A percentile compares a stretch with the other conserved stretches of the same genome.
phyloP scores from a whole-genome alignment of 2,329 filamentous ascomycete species.

The Arthrobotrys entomopaga region DNA sequence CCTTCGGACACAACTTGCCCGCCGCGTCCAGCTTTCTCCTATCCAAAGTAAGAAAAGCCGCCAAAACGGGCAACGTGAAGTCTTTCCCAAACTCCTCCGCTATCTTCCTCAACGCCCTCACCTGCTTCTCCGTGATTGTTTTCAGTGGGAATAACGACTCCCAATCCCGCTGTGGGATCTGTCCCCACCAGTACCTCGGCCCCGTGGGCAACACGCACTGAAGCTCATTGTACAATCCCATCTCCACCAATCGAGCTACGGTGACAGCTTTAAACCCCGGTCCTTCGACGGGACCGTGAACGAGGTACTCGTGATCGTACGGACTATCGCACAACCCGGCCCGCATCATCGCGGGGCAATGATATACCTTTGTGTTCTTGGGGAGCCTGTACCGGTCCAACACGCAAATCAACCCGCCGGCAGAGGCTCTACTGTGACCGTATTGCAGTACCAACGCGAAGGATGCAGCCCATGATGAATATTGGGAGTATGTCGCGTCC shows the following conservation, averaged over 20 bases:
- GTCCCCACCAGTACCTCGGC: constrained; percentile 45
- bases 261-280: constrained; percentile 47
- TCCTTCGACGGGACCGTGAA: constrained; percentile 46
- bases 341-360: constrained; percentile 42
- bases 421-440: constrained; percentile 22
- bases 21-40: constrained; percentile 38
- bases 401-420: constrained; percentile 41
- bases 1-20: constrained; percentile 34
- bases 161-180: constrained; percentile 33
- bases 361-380: constrained; percentile 47
- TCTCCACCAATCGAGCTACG: constrained; percentile 32
- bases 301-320: constrained; percentile 50
- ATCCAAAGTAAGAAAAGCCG: constrained; percentile 38
- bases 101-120: constrained; percentile 28
- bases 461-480: constrained; percentile 47
- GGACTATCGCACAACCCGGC: constrained; percentile 46
- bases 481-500: constrained; percentile 40
- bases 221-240: constrained; percentile 46
- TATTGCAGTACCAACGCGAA: constrained; percentile 44
- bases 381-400: constrained; percentile 45
- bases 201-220: constrained; percentile 29
- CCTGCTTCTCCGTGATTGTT: constrained; percentile 23
- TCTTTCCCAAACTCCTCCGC: constrained; percentile 38
- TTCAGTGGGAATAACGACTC: constrained; percentile 25
- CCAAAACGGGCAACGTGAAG: constrained; percentile 38